A percentile compares a stretch with the other conserved stretches of the same genome.
Conservation (phyloP, 2,329 filamentous ascomycete genomes). For the Aureobasidium uvarum region DNA sequence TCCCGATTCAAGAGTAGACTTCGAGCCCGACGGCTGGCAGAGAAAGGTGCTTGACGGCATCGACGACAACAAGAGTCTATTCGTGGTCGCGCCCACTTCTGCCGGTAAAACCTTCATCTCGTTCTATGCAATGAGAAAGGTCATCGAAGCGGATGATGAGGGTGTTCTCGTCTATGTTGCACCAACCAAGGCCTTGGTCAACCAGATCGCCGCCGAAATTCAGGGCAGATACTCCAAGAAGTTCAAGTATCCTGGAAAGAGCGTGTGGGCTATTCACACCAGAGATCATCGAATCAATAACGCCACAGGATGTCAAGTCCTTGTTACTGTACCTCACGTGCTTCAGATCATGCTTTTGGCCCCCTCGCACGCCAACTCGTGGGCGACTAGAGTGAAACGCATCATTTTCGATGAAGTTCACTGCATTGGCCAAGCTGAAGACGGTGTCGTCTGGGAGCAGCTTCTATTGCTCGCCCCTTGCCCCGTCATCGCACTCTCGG, state of each 20-base stretch:
- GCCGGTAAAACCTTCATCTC: conserved; percentile 82
- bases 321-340: conserved; percentile 76
- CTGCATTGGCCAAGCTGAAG: conserved; percentile 72
- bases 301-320: conserved; percentile 67
- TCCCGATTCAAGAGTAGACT: conserved; percentile 66
- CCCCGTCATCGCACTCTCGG: conserved; percentile 75
- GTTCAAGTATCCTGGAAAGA: conserved; percentile 60
- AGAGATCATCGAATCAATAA: conserved; percentile 74
- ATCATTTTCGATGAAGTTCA: conserved; percentile 85
- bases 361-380: conserved; percentile 63
- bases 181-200: conserved; percentile 77
- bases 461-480: conserved; percentile 70
- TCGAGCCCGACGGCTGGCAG: conserved; percentile 76
- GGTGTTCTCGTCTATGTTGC: conserved; percentile 75
- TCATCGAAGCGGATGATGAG: conserved; percentile 66
- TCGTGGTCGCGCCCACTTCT: conserved; percentile 74
- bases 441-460: conserved; percentile 77
- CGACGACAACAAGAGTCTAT: conserved; percentile 66
- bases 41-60: conserved; percentile 69
- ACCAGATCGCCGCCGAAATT: conserved; percentile 78
- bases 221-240: conserved; percentile 70
- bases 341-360: conserved; percentile 73
- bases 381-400: conserved; percentile 66
- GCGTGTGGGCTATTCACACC: conserved; percentile 77
- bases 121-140: conserved; percentile 79